A percentile compares a stretch with the other conserved stretches of the same genome.
Evolutionary conservation across 169 alveolate genomes (phyloP).

Genomic region (Babesia ovis): DNA sequence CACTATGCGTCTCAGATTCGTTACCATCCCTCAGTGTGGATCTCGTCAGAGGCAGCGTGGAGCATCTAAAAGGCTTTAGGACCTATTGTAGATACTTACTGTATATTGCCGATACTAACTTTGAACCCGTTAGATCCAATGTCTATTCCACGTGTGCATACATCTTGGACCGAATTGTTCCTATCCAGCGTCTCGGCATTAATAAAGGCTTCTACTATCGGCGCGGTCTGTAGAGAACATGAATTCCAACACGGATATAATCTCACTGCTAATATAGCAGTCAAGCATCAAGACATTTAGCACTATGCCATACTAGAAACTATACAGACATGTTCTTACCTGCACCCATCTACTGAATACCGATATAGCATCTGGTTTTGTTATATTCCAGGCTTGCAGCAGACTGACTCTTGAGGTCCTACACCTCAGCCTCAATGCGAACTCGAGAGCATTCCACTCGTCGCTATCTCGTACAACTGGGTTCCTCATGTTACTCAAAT

Average conservation of each 20-base stretch:
- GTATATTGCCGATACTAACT: slow-evolving; percentile 85
- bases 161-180: slow-evolving; percentile 85
- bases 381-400: slow-evolving; percentile 78
- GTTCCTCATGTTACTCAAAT: slow-evolving; percentile 62
- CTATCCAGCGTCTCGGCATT: slow-evolving; percentile 82
- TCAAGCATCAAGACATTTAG: no score
- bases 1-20: slow-evolving; percentile 10
- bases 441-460: slow-evolving; percentile 76
- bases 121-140: slow-evolving; percentile 82
- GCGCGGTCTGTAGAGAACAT: slow-evolving; percentile 58
- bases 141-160: slow-evolving; percentile 84
- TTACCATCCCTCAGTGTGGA: slow-evolving; percentile 23
- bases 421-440: slow-evolving; percentile 71
- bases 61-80: slow-evolving; percentile 5
- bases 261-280: no score
- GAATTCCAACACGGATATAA: no score
- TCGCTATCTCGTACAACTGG: slow-evolving; percentile 74
- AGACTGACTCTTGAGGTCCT: slow-evolving; percentile 78
- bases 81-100: slow-evolving; percentile 54
- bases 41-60: slow-evolving; percentile 36
- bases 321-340: slow-evolving; percentile 31
- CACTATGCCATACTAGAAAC: no score
- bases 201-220: slow-evolving; percentile 81
- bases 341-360: slow-evolving; percentile 55
- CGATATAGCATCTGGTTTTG: slow-evolving; percentile 65